Conservation (phyloP, 345 rosid genomes). For the Eucalyptus curtisii region DNA sequence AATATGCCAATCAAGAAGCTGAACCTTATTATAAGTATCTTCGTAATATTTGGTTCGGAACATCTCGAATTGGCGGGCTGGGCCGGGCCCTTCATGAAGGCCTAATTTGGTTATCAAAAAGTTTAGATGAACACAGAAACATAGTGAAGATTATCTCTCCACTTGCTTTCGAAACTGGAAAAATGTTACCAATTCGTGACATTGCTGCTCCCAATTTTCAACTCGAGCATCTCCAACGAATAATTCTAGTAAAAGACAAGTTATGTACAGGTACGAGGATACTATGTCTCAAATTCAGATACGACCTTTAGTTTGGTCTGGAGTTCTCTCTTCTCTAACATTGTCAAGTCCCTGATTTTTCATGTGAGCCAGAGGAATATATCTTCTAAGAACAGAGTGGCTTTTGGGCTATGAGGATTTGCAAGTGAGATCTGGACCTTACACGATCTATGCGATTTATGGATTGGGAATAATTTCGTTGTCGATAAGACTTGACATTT, state of each 20-base stretch:
- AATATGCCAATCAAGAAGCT: not conserved
- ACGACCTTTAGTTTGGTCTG: not conserved
- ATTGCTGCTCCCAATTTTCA: not conserved
- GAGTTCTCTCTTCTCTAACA: not conserved
- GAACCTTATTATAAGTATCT: not conserved
- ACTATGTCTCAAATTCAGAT: not conserved
- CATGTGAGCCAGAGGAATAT: not conserved
- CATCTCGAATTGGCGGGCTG: not conserved
- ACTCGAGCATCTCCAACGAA: not conserved
- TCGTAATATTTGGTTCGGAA: not conserved
- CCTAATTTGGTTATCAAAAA: not conserved
- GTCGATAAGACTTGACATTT: not conserved
- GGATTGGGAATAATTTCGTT: not conserved
- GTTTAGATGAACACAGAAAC: not conserved
- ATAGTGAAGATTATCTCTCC: not conserved
- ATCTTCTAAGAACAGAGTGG: not conserved
- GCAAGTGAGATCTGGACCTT: not conserved
- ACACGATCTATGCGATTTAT: not conserved
- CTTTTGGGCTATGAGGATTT: not conserved
- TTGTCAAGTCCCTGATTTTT: not conserved
- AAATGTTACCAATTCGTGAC: not conserved
- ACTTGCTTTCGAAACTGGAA: not conserved
- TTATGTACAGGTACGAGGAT: not conserved
- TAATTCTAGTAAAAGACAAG: not conserved
- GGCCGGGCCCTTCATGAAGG: not conserved